A percentile compares a stretch with the other conserved stretches of the same genome.
Conservation (phyloP, 768 basidiomycete species). For the Pulveroboletus sp. region DNA sequence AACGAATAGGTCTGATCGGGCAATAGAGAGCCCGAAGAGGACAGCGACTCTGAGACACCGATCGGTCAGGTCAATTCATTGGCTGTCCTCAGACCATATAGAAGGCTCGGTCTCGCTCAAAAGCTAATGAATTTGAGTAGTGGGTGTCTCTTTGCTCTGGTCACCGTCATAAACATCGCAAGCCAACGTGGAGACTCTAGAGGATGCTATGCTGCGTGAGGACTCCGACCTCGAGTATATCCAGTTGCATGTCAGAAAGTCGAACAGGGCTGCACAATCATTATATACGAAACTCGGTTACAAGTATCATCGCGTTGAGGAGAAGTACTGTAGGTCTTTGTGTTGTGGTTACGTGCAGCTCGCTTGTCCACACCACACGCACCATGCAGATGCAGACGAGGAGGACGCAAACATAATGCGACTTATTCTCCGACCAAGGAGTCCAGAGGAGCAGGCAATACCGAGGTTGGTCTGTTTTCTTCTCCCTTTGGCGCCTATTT, state of each 20-base stretch:
- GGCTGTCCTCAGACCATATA: constrained; percentile 25
- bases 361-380: not conserved
- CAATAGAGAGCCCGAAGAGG: constrained; percentile 23
- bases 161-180: not conserved
- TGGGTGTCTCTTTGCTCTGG: constrained; percentile 9
- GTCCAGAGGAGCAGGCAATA: not conserved
- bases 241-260: constrained; percentile 28
- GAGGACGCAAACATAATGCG: constrained; percentile 28
- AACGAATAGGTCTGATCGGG: constrained; percentile 1
- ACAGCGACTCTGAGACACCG: not conserved
- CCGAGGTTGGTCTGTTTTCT: constrained; percentile 17
- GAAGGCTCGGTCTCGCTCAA: constrained; percentile 27
- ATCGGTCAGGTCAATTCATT: constrained; percentile 30
- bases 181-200: constrained; percentile 12
- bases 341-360: not conserved
- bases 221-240: constrained; percentile 14
- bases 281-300: constrained; percentile 28
- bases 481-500: not conserved
- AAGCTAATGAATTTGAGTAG: constrained; percentile 25
- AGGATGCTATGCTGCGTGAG: constrained; percentile 22
- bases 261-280: constrained; percentile 21
- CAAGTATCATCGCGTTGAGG: constrained; percentile 5
- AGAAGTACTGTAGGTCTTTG: constrained; percentile 24
- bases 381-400: constrained; percentile 20
- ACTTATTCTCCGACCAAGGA: constrained; percentile 1